These are phyloP conservation scores for Pseudogymnoascus sp. DNA, from an alignment of 2,329 filamentous ascomycete genomes.

Conservation along the genomic window DNA sequence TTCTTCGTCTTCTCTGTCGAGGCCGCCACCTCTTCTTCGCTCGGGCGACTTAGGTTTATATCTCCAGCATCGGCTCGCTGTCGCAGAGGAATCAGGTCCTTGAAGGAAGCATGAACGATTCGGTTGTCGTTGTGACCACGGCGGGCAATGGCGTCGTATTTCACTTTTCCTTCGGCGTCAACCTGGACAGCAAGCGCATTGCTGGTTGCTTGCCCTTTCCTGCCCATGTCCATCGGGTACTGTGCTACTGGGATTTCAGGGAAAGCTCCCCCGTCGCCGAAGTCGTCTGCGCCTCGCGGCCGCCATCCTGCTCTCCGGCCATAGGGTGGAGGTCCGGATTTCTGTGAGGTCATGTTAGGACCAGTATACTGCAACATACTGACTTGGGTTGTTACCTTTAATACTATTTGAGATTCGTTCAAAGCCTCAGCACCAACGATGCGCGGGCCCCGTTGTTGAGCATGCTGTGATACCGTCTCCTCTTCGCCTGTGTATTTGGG, in stretches of 20 bases:
- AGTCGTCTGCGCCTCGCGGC: constrained; percentile 81
- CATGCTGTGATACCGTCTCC: constrained; percentile 65
- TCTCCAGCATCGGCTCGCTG: constrained; percentile 91
- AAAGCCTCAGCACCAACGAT: constrained; percentile 73
- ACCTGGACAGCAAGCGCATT: constrained; percentile 92
- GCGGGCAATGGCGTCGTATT: constrained; percentile 90
- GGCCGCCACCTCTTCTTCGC: constrained; percentile 72
- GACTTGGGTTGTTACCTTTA: constrained; percentile 47
- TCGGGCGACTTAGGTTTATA: constrained; percentile 76
- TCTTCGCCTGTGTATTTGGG: constrained; percentile 87
- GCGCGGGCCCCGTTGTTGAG: constrained; percentile 70
- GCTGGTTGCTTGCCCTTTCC: constrained; percentile 60
- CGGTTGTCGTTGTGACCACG: constrained; percentile 78
- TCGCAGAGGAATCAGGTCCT: constrained; percentile 87
- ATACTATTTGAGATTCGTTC: constrained; percentile 76
- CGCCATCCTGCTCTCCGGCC: constrained; percentile 85
- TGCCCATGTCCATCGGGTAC: constrained; percentile 92
- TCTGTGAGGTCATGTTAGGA: constrained; percentile 37
- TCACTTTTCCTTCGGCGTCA: constrained; percentile 83
- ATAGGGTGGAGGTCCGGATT: constrained; percentile 78
- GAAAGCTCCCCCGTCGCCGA: constrained; percentile 91
- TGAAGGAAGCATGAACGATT: constrained; percentile 91
- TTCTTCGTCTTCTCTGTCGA: constrained; percentile 84
- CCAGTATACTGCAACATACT: neutral
- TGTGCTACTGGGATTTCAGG: constrained; percentile 90